These are phyloP conservation scores for Staphylotrichum tortipilum DNA, from an alignment of 495 filamentous ascomycete species.

Conservation along the genomic window DNA sequence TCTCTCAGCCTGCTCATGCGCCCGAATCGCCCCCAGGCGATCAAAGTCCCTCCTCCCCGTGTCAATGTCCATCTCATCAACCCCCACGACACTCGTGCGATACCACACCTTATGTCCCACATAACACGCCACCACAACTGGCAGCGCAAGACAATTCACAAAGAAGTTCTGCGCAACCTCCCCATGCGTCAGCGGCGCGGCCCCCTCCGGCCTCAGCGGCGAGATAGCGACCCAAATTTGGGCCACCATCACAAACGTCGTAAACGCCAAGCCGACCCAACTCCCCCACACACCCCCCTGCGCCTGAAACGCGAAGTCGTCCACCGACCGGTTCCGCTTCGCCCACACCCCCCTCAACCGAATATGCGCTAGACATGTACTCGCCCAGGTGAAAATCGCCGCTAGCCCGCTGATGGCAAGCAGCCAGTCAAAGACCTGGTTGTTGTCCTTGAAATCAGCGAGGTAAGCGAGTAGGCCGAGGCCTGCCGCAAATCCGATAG, in stretches of 20 bases:
- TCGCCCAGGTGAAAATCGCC: conserved; percentile 89
- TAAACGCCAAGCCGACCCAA: conserved; percentile 75
- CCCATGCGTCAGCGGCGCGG: conserved; percentile 24
- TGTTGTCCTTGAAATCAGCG: conserved; percentile 53
- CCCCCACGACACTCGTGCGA: conserved; percentile 56
- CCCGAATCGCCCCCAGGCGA: conserved; percentile 62
- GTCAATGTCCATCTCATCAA: conserved; percentile 72
- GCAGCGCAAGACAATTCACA: conserved; percentile 66
- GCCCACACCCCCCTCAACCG: conserved; percentile 79
- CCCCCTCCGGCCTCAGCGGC: conserved; percentile 41
- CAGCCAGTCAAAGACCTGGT: conserved; percentile 74
- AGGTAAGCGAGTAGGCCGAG: conserved; percentile 76
- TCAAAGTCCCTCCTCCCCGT: conserved; percentile 84
- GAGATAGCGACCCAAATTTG: conserved; percentile 90
- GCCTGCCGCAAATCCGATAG: conserved; percentile 57
- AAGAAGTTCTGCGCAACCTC: conserved; percentile 55
- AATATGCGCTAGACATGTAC: conserved; percentile 81
- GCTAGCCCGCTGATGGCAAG: conserved; percentile 81
- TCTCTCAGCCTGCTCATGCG: conserved; percentile 71
- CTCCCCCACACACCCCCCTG: conserved; percentile 77
- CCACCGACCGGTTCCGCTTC: conserved; percentile 57
- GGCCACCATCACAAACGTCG: conserved; percentile 66
- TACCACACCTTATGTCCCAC: conserved; percentile 71
- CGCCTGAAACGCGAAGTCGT: conserved; percentile 75
- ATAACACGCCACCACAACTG: conserved; percentile 70